Base-by-base conservation (phyloP, 1,139 yeast genomes). In the Debaryomyces udenii region DNA sequence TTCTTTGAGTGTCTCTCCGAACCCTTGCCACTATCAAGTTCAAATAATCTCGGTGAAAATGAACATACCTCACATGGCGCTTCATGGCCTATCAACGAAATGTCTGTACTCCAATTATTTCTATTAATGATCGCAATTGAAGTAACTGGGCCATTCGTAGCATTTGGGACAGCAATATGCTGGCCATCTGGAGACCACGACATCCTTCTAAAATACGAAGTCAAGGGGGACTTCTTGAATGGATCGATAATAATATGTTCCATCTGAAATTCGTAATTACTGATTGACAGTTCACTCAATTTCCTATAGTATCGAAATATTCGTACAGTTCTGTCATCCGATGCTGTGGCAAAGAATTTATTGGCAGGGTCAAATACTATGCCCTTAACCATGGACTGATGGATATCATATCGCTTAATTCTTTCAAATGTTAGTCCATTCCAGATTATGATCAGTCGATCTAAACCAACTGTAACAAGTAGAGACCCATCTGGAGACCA, bases 311-410 rank as follows among this genome's bases (percentile, higher is more conserved):
- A 93, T 42, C 97, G 74, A 53, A 91, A 87, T 24, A 93, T 80
- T 44, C 96, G 74, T 36, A 93, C 85, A 0, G 97, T 85, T 56
- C 98, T 74, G 62, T 93, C 99, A 62, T 93, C 99, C 1, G 96
- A 86, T 14, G 96, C 93, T 0, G 99, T 93, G 7, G 96, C 97
- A 68, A 93, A 94, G 62, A 89, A 93, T 64, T 93, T 93, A 59
- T 90, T 91, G 2, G 99, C 99, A 0, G 98, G 99, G 59, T 93
- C 99, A 61, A 93, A 93, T 1, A 93, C 93, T 9, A 93, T 87
- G 38, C 99, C 99, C 62, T 93, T 93, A 27, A 94, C 98, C 70
- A 89, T 93, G 3, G 96, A 86, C 57, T 89, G 96, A 62, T 94
- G 99, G 20, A 90, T 85, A 56, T 93, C 96, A 50, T 91, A 85